Conservation (phyloP, 2,329 filamentous ascomycete species). For the Fusarium austroafricanum region DNA sequence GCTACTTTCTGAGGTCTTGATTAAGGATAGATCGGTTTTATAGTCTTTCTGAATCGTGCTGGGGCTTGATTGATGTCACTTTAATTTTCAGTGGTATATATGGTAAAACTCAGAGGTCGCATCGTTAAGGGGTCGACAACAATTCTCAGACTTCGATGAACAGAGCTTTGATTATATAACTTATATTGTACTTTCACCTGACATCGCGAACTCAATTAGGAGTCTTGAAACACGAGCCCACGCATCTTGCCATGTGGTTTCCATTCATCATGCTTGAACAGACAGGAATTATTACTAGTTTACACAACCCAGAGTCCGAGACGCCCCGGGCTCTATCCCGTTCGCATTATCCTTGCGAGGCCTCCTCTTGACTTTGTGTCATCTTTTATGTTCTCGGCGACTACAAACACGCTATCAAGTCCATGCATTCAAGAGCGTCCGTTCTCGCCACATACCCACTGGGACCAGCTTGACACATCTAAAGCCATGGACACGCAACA, state of each 20-base stretch:
- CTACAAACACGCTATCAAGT: conserved; percentile 27
- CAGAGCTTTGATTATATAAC: neutral
- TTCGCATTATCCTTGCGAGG: conserved; percentile 36
- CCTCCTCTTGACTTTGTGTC: conserved; percentile 39
- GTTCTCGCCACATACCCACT: conserved; percentile 25
- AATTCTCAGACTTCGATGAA: too few species aligned
- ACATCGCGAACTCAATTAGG: neutral
- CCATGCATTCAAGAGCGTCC: conserved; percentile 32
- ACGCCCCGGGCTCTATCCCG: conserved; percentile 41
- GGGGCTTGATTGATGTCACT: too few species aligned
- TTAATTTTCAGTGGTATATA: too few species aligned
- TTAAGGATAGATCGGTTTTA: too few species aligned
- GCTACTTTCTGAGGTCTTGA: neutral
- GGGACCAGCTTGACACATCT: conserved; percentile 5
- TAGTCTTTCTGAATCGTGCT: neutral
- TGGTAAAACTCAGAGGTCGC: too few species aligned
- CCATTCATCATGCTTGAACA: conserved; percentile 48
- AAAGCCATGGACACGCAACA: conserved; percentile 7
- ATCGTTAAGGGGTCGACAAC: neutral
- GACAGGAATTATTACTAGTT: conserved; percentile 49
- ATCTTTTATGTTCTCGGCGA: conserved; percentile 32
- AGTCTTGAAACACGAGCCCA: conserved; percentile 18
- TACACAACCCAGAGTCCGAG: conserved; percentile 46
- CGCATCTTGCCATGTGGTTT: conserved; percentile 32
- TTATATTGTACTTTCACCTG: conserved; percentile 1